Percentiles rank a stretch among this genome's conserved stretches.
phyloP scores from a whole-genome alignment of 768 basidiomycete genomes.

The Pulveroboletus sp. region DNA sequence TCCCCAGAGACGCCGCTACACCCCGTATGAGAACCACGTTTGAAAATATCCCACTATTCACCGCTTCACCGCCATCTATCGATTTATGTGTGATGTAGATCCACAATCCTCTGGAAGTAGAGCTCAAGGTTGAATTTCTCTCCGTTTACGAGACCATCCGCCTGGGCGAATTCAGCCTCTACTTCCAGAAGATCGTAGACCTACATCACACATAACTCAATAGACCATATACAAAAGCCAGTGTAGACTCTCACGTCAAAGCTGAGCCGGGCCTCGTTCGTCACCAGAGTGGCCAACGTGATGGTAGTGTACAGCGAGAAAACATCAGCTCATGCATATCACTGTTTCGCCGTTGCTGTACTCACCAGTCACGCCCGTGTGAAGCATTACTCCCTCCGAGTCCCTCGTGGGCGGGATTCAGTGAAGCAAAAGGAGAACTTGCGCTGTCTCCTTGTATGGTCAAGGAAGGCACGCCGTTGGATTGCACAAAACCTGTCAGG shows the following conservation, averaged over 20 bases:
- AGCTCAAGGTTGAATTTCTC: conserved; percentile 54
- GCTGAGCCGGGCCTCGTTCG: conserved; percentile 50
- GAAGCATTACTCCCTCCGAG: conserved; percentile 50
- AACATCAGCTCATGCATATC: background rate
- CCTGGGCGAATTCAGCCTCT: conserved; percentile 56
- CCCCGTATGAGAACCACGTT: conserved; percentile 63
- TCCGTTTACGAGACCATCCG: conserved; percentile 51
- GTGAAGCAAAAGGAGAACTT: conserved; percentile 63
- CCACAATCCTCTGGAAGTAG: conserved; percentile 53
- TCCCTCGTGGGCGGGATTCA: conserved; percentile 53
- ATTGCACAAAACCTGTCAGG: conserved; percentile 58
- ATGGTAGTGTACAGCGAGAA: conserved; percentile 48
- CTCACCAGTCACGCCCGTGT: conserved; percentile 48
- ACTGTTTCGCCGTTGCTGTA: background rate
- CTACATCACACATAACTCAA: conserved; percentile 23
- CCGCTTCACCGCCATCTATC: conserved; percentile 50
- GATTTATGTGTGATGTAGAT: conserved; percentile 55
- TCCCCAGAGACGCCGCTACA: conserved; percentile 50
- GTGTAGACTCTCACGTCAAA: conserved; percentile 46
- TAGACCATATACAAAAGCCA: background rate
- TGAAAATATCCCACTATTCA: conserved; percentile 56
- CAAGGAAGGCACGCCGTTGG: conserved; percentile 43
- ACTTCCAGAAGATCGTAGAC: conserved; percentile 56
- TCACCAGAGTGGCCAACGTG: conserved; percentile 46
- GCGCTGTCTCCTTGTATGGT: conserved; percentile 56